These are phyloP conservation scores for Sequoia sempervirens DNA, from an alignment of 75 land plant species.

Conservation along the genomic window DNA sequence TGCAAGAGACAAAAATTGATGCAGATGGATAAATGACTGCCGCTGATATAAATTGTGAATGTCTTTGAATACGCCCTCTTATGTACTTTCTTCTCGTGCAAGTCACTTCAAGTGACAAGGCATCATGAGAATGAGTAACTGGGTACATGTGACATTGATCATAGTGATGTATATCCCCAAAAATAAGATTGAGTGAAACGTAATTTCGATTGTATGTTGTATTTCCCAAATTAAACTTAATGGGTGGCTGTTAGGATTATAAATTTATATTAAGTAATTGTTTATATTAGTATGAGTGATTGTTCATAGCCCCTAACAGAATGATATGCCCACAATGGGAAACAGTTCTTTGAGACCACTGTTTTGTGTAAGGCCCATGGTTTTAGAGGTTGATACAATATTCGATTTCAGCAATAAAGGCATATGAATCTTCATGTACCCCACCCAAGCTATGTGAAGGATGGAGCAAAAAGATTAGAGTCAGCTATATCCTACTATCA, in stretches of 20 bases:
- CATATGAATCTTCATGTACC: neutral
- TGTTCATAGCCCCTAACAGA: neutral
- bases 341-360: neutral
- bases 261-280: neutral
- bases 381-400: neutral
- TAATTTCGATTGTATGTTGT: neutral
- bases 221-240: neutral
- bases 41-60: neutral
- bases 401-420: neutral
- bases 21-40: neutral
- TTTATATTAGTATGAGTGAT: neutral
- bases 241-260: neutral
- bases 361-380: neutral
- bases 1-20: neutral
- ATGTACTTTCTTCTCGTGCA: neutral
- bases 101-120: neutral
- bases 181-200: neutral
- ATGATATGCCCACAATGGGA: neutral
- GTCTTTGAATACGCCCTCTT: neutral
- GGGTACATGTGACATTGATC: neutral
- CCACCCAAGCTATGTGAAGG: neutral
- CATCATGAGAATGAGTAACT: neutral
- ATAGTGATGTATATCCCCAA: neutral
- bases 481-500: neutral
- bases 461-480: neutral